Percentiles rank a stretch among this genome's conserved stretches.
Conservation (phyloP, 1,284 basidiomycete species). For the Cryptococcus sp. region DNA sequence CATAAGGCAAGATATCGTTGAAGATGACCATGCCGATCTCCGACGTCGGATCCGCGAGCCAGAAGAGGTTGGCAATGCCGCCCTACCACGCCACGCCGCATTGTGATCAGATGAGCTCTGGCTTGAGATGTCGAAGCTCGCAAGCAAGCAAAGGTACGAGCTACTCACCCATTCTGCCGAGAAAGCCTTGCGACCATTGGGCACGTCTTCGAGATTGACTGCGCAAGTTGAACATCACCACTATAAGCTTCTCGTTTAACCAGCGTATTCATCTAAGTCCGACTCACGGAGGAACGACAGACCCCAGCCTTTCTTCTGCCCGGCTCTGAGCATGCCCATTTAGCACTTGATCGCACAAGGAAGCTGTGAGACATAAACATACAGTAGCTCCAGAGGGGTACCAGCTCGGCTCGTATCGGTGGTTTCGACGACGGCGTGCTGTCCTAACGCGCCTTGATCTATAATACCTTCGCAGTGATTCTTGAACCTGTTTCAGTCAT, state of each 20-base stretch:
- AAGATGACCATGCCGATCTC: slow-evolving; percentile 22
- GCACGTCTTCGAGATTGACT: slow-evolving; percentile 30
- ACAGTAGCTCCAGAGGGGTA: slow-evolving; percentile 18
- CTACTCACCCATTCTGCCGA: slow-evolving; percentile 27
- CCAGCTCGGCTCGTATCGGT: slow-evolving; percentile 12
- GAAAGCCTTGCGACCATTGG: slow-evolving; percentile 16
- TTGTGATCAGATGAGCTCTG: too few relatives aligned
- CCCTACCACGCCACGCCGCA: slow-evolving; percentile 5
- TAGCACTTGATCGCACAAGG: neutral
- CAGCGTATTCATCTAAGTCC: too few relatives aligned
- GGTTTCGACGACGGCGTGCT: slow-evolving; percentile 13
- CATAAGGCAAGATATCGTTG: slow-evolving; percentile 24
- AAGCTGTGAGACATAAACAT: neutral
- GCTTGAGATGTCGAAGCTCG: too few relatives aligned
- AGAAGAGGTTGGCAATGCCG: slow-evolving; percentile 28
- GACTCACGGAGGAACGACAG: slow-evolving; percentile 26
- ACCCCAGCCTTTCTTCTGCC: slow-evolving; percentile 27
- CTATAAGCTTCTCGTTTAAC: too few relatives aligned
- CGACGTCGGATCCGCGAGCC: slow-evolving; percentile 25
- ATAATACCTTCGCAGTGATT: slow-evolving; percentile 19
- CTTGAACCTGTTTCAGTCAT: slow-evolving; percentile 13
- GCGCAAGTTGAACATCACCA: neutral
- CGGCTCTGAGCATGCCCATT: slow-evolving; percentile 3
- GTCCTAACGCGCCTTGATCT: slow-evolving; percentile 21
- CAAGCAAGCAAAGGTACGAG: neutral